These are phyloP conservation scores for Arabis alpina DNA, from an alignment of 345 rosid genomes.

Conservation along the genomic window DNA sequence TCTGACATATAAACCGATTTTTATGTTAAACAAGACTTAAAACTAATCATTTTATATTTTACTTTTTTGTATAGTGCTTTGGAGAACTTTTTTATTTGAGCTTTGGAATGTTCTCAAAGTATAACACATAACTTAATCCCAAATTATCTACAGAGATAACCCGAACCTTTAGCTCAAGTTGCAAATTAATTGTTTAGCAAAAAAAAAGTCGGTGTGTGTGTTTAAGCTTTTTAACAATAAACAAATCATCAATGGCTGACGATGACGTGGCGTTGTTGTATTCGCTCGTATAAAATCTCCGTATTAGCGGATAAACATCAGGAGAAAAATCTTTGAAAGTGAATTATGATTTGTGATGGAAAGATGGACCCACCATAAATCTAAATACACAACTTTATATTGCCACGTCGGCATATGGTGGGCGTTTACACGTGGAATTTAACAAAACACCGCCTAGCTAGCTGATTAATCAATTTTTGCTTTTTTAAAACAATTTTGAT, in stretches of 20 bases:
- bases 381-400: neutral
- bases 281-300: neutral
- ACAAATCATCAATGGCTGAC: neutral
- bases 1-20: too few relatives aligned
- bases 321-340: neutral
- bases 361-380: neutral
- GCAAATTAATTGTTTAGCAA: too few relatives aligned
- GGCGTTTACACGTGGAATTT: constrained; percentile 31
- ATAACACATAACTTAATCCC: too few relatives aligned
- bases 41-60: too few relatives aligned
- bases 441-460: constrained; percentile 12
- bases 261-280: constrained; percentile 7
- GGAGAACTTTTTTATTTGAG: too few relatives aligned
- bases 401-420: constrained; percentile 13
- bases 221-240: too few relatives aligned
- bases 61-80: too few relatives aligned
- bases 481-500: neutral
- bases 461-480: neutral
- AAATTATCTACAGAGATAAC: neutral
- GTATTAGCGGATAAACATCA: constrained; percentile 16
- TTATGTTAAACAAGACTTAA: too few relatives aligned
- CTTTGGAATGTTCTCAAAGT: too few relatives aligned
- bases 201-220: too few relatives aligned
- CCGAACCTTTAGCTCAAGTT: too few relatives aligned
- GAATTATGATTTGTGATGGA: neutral